These are phyloP conservation scores for Xylaria intraflava DNA, from an alignment of 495 filamentous ascomycete species.

Conservation along the genomic window DNA sequence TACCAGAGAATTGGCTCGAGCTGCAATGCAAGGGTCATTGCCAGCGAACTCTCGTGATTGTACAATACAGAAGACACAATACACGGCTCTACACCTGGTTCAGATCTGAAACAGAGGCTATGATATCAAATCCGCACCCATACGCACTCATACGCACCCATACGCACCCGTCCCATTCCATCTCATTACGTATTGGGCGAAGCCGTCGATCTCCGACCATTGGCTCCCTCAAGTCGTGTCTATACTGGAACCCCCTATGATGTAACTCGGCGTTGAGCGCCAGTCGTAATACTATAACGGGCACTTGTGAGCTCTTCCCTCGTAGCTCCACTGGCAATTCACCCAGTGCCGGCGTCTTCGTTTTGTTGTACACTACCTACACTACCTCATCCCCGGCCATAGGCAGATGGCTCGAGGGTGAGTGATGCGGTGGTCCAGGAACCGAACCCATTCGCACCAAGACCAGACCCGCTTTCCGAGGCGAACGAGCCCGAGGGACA, in stretches of 20 bases:
- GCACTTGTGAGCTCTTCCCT: too few species aligned
- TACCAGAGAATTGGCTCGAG: slow-evolving; percentile 1
- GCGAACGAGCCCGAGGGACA: background rate
- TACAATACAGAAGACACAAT: too few species aligned
- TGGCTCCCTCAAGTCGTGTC: background rate
- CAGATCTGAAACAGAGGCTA: slow-evolving; percentile 1
- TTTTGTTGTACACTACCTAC: too few species aligned
- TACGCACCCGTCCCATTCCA: background rate
- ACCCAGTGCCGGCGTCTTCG: too few species aligned
- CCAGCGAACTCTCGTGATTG: background rate
- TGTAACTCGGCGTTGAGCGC: background rate
- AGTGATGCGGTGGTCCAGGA: background rate
- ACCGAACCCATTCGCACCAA: background rate
- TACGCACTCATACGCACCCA: background rate
- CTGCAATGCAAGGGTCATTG: background rate
- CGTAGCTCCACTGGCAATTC: background rate
- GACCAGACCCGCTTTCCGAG: background rate
- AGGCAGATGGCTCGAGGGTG: background rate
- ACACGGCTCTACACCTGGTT: too few species aligned
- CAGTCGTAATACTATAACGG: too few species aligned
- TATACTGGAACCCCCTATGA: too few species aligned
- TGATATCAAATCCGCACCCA: slow-evolving; percentile 1
- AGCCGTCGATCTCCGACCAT: background rate
- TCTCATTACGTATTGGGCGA: background rate
- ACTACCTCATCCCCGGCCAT: too few species aligned